Conservation (phyloP, 169 alveolate genomes). For the Sarcocystis neurona region DNA sequence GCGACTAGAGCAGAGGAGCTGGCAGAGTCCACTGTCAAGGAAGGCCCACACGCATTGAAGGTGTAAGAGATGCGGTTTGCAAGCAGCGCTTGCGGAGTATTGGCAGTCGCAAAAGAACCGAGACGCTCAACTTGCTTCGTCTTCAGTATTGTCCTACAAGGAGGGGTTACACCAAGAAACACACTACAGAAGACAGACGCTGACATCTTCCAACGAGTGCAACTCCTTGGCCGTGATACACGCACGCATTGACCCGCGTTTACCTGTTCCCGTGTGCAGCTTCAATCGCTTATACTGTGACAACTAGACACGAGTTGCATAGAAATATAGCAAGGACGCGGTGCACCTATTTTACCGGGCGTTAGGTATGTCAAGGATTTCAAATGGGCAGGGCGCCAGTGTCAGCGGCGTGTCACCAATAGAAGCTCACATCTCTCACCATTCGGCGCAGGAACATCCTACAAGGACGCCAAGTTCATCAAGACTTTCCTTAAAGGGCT, state of each 20-base stretch:
- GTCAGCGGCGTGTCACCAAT: no score
- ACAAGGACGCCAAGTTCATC: conserved; percentile 69
- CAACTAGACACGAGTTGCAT: no score
- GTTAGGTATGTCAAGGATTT: no score
- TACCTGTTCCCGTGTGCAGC: no score
- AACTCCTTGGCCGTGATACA: no score
- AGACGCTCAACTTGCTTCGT: conserved; percentile 22
- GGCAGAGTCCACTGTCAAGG: conserved; percentile 75
- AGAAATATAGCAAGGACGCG: no score
- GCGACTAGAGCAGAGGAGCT: conserved; percentile 75
- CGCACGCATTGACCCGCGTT: no score
- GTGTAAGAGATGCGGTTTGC: conserved; percentile 72
- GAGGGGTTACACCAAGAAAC: background rate
- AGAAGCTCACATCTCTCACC: conserved; percentile 54
- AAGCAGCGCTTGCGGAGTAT: conserved; percentile 67
- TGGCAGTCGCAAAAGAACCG: conserved; percentile 3
- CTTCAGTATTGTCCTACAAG: background rate
- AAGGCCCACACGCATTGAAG: conserved; percentile 72
- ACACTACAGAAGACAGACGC: no score
- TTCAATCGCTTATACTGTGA: no score
- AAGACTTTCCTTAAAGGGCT: conserved; percentile 47
- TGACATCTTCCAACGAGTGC: no score
- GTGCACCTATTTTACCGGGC: no score
- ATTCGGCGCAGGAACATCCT: conserved; percentile 74
- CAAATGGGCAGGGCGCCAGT: no score